Percentiles rank a stretch among this genome's conserved stretches.
These are phyloP conservation scores for Pythium chondricola DNA, from an alignment of 352 stramenopile species.

Conservation along the genomic window DNA sequence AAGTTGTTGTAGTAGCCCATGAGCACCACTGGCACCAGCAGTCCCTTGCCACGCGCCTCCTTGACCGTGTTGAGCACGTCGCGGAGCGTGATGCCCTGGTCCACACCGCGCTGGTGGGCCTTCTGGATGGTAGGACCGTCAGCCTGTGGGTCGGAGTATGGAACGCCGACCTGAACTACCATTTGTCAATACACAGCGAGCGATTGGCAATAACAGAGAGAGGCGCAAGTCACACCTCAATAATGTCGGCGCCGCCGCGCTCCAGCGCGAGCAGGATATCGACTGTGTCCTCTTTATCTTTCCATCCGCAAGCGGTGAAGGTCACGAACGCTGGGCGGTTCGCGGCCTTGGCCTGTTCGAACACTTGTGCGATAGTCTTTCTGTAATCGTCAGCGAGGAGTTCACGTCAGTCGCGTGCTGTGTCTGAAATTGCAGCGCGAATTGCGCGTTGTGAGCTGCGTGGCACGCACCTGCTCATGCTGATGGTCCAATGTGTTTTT, in stretches of 20 bases:
- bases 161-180: slow-evolving; percentile 86
- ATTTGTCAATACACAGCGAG: background rate
- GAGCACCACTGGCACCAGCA: slow-evolving; percentile 95
- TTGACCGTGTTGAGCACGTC: slow-evolving; percentile 93
- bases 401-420: background rate
- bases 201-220: background rate
- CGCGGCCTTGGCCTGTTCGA: slow-evolving; percentile 60
- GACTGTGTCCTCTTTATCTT: slow-evolving; percentile 92
- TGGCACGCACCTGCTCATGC: slow-evolving; percentile 24
- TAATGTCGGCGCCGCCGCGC: slow-evolving; percentile 94
- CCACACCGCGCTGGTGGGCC: slow-evolving; percentile 91
- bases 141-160: slow-evolving; percentile 98
- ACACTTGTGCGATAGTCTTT: slow-evolving; percentile 59
- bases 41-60: slow-evolving; percentile 83
- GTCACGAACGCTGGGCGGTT: slow-evolving; percentile 92
- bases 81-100: slow-evolving; percentile 90
- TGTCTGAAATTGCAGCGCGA: background rate
- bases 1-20: slow-evolving; percentile 99
- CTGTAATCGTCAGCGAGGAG: slow-evolving; percentile 17
- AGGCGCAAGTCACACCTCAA: slow-evolving; percentile 68
- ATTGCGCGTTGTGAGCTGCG: background rate
- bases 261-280: slow-evolving; percentile 95
- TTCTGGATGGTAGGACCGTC: slow-evolving; percentile 98
- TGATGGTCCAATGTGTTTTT: slow-evolving; percentile 6
- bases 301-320: slow-evolving; percentile 96